Evolutionary conservation across 2,329 filamentous ascomycete genomes (phyloP).

Genomic region (Aspergillus awamori): DNA sequence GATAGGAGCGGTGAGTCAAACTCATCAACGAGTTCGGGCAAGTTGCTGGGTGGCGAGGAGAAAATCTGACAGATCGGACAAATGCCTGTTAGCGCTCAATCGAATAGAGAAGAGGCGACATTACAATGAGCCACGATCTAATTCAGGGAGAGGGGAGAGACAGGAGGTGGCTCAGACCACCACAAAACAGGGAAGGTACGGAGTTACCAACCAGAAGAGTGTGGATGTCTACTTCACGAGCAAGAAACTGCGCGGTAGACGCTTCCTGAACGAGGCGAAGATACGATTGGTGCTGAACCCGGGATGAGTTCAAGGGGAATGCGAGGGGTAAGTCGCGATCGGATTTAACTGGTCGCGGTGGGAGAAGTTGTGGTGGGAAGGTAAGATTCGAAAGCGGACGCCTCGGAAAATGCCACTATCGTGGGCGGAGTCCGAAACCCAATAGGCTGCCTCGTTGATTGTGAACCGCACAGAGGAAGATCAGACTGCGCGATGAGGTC

Average conservation of each 20-base stretch:
- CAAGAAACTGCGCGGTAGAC: background rate
- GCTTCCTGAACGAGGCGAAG: background rate
- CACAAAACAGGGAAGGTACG: slow-evolving; percentile 2
- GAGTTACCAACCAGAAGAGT: background rate
- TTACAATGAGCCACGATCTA: background rate
- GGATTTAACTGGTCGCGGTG: slow-evolving; percentile 12
- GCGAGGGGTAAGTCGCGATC: slow-evolving; percentile 17
- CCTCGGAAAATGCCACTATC: slow-evolving; percentile 25
- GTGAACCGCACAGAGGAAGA: slow-evolving; percentile 20
- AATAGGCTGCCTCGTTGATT: slow-evolving; percentile 22
- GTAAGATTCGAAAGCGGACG: slow-evolving; percentile 25
- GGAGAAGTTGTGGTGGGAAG: slow-evolving; percentile 12
- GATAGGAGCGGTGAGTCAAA: slow-evolving; percentile 1
- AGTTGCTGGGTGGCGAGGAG: background rate
- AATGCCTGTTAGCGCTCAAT: background rate
- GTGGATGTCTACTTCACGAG: background rate
- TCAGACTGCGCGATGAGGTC: slow-evolving; percentile 19
- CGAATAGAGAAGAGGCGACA: background rate
- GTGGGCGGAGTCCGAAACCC: slow-evolving; percentile 23
- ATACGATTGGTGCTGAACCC: slow-evolving; percentile 4
- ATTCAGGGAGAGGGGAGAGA: background rate
- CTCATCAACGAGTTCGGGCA: slow-evolving; percentile 6
- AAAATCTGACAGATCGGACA: background rate
- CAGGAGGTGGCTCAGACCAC: slow-evolving; percentile 10
- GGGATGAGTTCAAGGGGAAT: background rate